Base-by-base conservation (phyloP, 2,329 filamentous ascomycete species). In the Sporothrix pseudoabietina region DNA sequence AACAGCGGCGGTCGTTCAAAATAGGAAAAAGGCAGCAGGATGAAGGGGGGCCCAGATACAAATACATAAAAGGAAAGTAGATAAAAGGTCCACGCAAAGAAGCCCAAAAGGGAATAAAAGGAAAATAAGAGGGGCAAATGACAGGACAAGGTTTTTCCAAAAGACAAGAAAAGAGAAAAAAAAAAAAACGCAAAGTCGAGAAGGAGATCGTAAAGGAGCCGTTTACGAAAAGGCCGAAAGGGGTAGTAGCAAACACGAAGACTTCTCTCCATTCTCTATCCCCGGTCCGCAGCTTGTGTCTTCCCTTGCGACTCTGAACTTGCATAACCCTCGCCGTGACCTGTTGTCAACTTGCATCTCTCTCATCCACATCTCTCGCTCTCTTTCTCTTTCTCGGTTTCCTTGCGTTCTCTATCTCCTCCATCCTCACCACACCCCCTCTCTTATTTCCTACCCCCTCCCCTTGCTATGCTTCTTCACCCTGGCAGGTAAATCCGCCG, bases 101-200 rank as follows among this genome's bases (percentile, higher is more conserved):
- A 66, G 12, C 61, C 61, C 22, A 47, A 47, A 41, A 47, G 22
- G 39, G 61, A 54, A 35, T 69, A 22, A 68, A 49, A 68, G 26
- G 47, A 68, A 52, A 68, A 68, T 47, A 68, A 52, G 44, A 68
- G 41, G 26, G 65, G 65, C 65, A 69, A 55, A 32, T 69, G 52
- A 57, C 52, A 35, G 54, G 22, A 32, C 52, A 63, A 32, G 57
- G 14, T 14, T 44, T 52, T n/a, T 10, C 49, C 22, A 4, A 8
- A 68, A 16, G 63, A 30, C 26, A n/a, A 57, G 52, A 9, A 47
- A 30, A 49, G 6, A 68, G 49, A 35, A 19, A 30, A 57, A 35
- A 19, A 30, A 57, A 72, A 66, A 26, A 32, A 66, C 16, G 14
- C 12, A 41, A 66, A 32, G 26, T 19, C 39, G 9, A 26, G 19